Evolutionary conservation across 1,139 yeast species (phyloP), one percentile per base, ranked within the genome.

Genomic region (Nadsonia starkeyi-henricii): DNA sequence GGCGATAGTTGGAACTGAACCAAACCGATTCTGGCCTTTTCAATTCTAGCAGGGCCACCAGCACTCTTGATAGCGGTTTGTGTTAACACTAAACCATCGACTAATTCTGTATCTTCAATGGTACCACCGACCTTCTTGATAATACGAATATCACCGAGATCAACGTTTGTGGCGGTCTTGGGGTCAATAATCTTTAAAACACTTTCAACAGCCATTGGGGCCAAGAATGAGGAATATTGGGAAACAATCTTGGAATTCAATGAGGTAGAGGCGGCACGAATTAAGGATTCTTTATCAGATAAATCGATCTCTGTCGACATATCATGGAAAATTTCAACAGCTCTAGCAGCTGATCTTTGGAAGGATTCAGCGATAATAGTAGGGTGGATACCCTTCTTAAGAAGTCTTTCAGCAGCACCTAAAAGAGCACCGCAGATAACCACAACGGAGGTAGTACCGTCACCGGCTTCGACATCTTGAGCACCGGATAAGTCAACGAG

Each of bases 401-500:
- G 74, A 53, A 91, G 72, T 62, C 83, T 79, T 58, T 93, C 98
- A 48, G 97, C 95, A 21, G 98, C 98, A 37, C 91, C 95, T 50
- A 91, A 72, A 48, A 91, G 70, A 7, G 96, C 91, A 30, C 99
- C 98, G 3, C 97, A 86, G 56, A 91, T 73, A 52, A 91, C 91
- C 37, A 94, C 98, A 41, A 91, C 98, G 1, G 96, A 81, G 0
- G 99, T 91, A 43, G 99, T 93, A 55, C 99, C 99, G 64, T 91
- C 99, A 51, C 99, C 99, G 20, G 98, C 97, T 65, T 89, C 99
- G 37, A 89, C 82, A 60, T 91, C 98, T 67, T 91, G 98, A 1
- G 98, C 97, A 46, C 91, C 96, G 54, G 95, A 83, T 28, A 93
- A 86, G 63, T 93, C 98, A 47, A 91, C 98, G 58, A 91, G 76